Conservation (phyloP, 441 rosid species). For the Dalechampia spathulata region DNA sequence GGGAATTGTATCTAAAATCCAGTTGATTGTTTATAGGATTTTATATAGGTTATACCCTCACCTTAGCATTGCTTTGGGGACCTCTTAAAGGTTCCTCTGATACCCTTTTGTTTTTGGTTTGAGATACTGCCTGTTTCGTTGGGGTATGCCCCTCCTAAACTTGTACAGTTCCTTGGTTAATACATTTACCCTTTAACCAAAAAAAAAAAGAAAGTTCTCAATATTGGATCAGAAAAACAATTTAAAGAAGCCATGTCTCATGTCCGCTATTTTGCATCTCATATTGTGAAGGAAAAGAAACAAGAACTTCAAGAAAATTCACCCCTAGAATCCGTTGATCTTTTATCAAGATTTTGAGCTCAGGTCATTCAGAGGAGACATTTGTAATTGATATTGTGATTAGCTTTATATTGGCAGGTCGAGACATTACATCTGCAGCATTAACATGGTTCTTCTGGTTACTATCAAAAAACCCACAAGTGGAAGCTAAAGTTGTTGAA, state of each 20-base stretch:
- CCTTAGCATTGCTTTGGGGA: no score
- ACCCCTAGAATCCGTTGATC: conserved; percentile 32
- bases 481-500: conserved; percentile 27
- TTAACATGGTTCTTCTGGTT: conserved; percentile 75
- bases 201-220: conserved; percentile 28
- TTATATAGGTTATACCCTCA: no score
- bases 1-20: no score
- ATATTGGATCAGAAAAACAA: conserved; percentile 43
- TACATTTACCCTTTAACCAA: no score
- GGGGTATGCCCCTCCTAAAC: no score
- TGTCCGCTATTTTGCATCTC: conserved; percentile 43
- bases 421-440: conserved; percentile 72
- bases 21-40: no score
- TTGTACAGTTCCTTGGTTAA: no score
- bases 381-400: conserved; percentile 47
- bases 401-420: conserved; percentile 60
- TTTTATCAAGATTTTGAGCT: conserved; percentile 54
- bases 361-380: conserved; percentile 40
- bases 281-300: conserved; percentile 43
- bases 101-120: no score
- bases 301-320: conserved; percentile 23
- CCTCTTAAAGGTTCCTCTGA: no score
- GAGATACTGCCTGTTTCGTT: no score
- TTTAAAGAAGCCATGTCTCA: conserved; percentile 26
- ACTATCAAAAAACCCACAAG: conserved; percentile 31